Conservation (phyloP, 805 yeast genomes). For the Sugiyamaella qingdaonensis region DNA sequence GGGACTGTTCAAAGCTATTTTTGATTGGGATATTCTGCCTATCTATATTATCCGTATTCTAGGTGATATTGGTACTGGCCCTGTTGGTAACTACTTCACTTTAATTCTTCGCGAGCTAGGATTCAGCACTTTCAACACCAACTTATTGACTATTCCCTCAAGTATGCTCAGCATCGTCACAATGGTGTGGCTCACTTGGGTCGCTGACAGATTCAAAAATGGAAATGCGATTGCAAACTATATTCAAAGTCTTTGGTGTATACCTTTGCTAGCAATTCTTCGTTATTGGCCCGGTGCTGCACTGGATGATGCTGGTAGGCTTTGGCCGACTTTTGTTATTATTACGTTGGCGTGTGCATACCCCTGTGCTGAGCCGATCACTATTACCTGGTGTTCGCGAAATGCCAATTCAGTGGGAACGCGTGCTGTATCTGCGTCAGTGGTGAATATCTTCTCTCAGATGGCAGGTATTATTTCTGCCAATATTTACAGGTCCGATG, state of each 20-base stretch:
- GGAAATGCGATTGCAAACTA: constrained; percentile 26
- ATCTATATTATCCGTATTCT: constrained; percentile 46
- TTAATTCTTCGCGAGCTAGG: constrained; percentile 47
- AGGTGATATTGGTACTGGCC: constrained; percentile 36
- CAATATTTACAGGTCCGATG: constrained; percentile 54
- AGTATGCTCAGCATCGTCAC: constrained; percentile 17
- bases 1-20: constrained; percentile 38
- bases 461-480: constrained; percentile 50
- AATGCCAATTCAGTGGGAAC: constrained; percentile 60
- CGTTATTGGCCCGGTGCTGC: constrained; percentile 40
- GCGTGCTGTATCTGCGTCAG: constrained; percentile 60
- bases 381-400: constrained; percentile 57
- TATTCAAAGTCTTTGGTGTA: constrained; percentile 33
- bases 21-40: constrained; percentile 54
- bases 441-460: constrained; percentile 61
- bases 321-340: constrained; percentile 41
- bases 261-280: constrained; percentile 34
- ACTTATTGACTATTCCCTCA: constrained; percentile 43
- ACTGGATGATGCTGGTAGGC: background rate
- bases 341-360: constrained; percentile 24
- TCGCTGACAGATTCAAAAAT: constrained; percentile 21
- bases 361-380: constrained; percentile 46
- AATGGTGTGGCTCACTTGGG: constrained; percentile 25
- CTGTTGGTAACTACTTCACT: constrained; percentile 44
- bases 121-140: constrained; percentile 48